Percentiles rank a stretch among this genome's conserved stretches.
These are phyloP conservation scores for Suhomyces sp. DNA, from an alignment of 805 yeast species.

Conservation along the genomic window DNA sequence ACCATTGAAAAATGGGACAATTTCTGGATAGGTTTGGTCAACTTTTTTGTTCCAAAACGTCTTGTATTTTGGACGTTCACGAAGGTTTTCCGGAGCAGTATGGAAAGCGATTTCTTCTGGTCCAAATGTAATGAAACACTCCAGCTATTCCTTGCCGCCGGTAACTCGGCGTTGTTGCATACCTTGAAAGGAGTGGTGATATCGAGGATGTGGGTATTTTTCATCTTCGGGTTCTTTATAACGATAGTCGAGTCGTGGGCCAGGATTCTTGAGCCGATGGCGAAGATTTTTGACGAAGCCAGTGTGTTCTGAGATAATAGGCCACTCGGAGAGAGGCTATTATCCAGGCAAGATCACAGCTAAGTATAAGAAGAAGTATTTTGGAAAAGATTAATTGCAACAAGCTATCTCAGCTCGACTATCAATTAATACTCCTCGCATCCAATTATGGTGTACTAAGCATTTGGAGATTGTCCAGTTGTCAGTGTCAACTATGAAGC, in stretches of 20 bases:
- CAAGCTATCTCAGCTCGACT: too few relatives aligned
- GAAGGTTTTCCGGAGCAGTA: constrained; percentile 1
- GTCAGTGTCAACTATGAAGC: too few relatives aligned
- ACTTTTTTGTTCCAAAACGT: not conserved
- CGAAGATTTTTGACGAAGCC: not conserved
- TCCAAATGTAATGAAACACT: constrained; percentile 11
- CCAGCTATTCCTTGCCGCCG: constrained; percentile 14
- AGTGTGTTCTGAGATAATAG: not conserved
- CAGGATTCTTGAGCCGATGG: not conserved
- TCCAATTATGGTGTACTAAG: too few relatives aligned
- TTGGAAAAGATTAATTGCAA: too few relatives aligned
- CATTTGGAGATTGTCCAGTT: too few relatives aligned
- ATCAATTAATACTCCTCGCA: too few relatives aligned
- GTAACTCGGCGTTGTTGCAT: constrained; percentile 15
- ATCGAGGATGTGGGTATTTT: constrained; percentile 17
- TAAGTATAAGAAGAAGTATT: too few relatives aligned
- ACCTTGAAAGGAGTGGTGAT: constrained; percentile 14
- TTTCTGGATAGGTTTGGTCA: not conserved
- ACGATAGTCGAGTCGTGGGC: constrained; percentile 12
- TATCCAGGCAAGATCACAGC: too few relatives aligned
- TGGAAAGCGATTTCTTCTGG: constrained; percentile 6
- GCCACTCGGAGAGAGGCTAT: too few relatives aligned
- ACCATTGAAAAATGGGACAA: constrained; percentile 3
- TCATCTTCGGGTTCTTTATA: constrained; percentile 11
- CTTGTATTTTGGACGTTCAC: constrained; percentile 8